These are phyloP conservation scores for Penicillium psychrosexuale DNA, from an alignment of 2,329 filamentous ascomycete genomes.

Conservation along the genomic window DNA sequence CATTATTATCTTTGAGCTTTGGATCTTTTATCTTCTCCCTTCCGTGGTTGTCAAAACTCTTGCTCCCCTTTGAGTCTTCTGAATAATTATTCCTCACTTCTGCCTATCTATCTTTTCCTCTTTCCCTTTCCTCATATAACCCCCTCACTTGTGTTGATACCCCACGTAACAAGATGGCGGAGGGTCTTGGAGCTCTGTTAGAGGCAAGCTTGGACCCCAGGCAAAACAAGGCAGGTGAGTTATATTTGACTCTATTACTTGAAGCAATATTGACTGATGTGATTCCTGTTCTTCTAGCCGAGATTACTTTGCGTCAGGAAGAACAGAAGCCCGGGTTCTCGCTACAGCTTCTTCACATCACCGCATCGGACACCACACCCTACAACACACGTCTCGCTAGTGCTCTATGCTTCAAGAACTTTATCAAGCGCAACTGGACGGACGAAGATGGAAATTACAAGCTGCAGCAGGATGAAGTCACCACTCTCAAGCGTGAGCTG, in stretches of 20 bases:
- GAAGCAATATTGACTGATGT: neutral
- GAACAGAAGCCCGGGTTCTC: slow-evolving; percentile 85
- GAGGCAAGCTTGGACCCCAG: slow-evolving; percentile 84
- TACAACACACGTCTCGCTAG: slow-evolving; percentile 79
- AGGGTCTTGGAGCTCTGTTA: slow-evolving; percentile 65
- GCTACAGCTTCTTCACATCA: slow-evolving; percentile 82
- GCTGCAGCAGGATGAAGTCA: slow-evolving; percentile 75
- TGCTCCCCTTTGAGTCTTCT: neutral
- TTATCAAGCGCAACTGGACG: slow-evolving; percentile 91
- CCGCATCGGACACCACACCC: slow-evolving; percentile 69
- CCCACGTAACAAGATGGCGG: slow-evolving; percentile 53
- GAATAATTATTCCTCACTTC: neutral
- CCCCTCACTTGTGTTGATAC: slow-evolving; percentile 23
- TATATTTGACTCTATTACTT: neutral
- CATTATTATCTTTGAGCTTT: slow-evolving; percentile 22
- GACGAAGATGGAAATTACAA: slow-evolving; percentile 95
- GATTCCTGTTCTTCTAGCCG: slow-evolving; percentile 56
- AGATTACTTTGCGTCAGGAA: slow-evolving; percentile 73
- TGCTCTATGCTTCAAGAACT: slow-evolving; percentile 97
- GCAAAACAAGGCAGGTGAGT: slow-evolving; percentile 82
- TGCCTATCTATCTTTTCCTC: neutral
- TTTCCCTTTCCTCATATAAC: slow-evolving; percentile 7
- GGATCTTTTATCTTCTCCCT: slow-evolving; percentile 8
- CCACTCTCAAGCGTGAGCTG: slow-evolving; percentile 88
- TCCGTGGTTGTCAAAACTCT: slow-evolving; percentile 2